Percentiles rank a stretch among this genome's conserved stretches.
Evolutionary conservation across 805 yeast genomes (phyloP).

Genomic region (Wickerhamiella siamensis): DNA sequence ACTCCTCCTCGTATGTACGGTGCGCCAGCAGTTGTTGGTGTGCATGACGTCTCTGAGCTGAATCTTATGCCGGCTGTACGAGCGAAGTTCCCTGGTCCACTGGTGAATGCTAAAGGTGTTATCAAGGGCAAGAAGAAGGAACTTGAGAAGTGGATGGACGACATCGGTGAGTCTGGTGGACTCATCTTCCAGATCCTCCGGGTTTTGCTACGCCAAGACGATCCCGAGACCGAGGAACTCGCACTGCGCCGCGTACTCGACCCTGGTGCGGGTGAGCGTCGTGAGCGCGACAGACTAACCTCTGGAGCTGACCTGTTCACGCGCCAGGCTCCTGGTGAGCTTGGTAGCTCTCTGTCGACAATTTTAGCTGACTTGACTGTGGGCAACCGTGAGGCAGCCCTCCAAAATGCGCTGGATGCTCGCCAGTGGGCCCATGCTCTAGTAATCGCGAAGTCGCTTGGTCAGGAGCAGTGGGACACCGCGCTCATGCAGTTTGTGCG

Average conservation of each 20-base stretch:
- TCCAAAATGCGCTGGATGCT: conserved; percentile 43
- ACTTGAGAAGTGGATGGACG: conserved; percentile 52
- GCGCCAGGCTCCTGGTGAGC: conserved; percentile 7
- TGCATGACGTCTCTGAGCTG: not conserved
- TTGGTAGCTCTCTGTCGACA: conserved; percentile 17
- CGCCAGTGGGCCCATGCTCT: conserved; percentile 70
- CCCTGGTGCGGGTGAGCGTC: conserved; percentile 2
- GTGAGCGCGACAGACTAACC: conserved; percentile 1
- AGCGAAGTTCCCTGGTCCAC: conserved; percentile 51
- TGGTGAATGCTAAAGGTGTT: conserved; percentile 31
- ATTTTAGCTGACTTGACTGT: conserved; percentile 32
- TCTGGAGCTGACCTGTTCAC: conserved; percentile 22
- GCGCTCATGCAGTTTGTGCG: conserved; percentile 45
- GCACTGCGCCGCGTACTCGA: conserved; percentile 4
- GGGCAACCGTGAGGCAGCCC: conserved; percentile 57
- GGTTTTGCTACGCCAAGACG: conserved; percentile 9
- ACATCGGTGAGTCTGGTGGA: conserved; percentile 21
- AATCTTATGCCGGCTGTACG: not conserved
- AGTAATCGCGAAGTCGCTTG: conserved; percentile 49
- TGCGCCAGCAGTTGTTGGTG: not conserved
- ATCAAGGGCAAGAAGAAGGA: conserved; percentile 46
- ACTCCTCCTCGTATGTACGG: conserved; percentile 6
- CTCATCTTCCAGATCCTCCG: conserved; percentile 12
- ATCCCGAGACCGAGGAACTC: conserved; percentile 3
- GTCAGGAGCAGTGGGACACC: conserved; percentile 44